Percentiles rank a stretch among this genome's conserved stretches.
These are phyloP conservation scores for Chaetomidium leptoderma DNA, from an alignment of 495 filamentous ascomycete genomes.

Conservation along the genomic window DNA sequence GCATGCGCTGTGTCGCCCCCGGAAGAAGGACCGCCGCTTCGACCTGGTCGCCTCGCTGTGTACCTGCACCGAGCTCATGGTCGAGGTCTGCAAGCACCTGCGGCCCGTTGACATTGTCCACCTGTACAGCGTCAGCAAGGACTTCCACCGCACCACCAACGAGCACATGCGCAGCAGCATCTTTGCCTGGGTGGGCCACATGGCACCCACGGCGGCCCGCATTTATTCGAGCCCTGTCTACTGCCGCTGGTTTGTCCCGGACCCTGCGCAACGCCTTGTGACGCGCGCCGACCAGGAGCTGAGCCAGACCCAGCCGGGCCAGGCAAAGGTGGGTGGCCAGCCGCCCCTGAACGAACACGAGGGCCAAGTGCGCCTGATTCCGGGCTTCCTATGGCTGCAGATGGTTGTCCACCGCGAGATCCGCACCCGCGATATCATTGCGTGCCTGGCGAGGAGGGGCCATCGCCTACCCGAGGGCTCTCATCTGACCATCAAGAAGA, in stretches of 20 bases:
- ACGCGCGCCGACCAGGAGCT: constrained; percentile 20
- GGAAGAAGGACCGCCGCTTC: constrained; percentile 29
- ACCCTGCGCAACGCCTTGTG: constrained; percentile 39
- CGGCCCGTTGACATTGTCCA: constrained; percentile 46
- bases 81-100: constrained; percentile 50
- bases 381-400: constrained; percentile 31
- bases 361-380: constrained; percentile 22
- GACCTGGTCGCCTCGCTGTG: constrained; percentile 51
- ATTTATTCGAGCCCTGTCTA: constrained; percentile 54
- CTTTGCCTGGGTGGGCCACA: constrained; percentile 22
- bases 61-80: constrained; percentile 44
- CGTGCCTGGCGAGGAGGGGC: constrained; percentile 46
- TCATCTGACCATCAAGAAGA: constrained; percentile 48
- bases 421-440: constrained; percentile 49
- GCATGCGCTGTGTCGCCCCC: not conserved
- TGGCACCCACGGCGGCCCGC: constrained; percentile 42
- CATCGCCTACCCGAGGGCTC: constrained; percentile 47
- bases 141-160: constrained; percentile 53
- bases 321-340: not conserved
- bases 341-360: constrained; percentile 8
- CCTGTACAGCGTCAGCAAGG: constrained; percentile 54
- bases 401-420: constrained; percentile 30
- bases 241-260: constrained; percentile 38
- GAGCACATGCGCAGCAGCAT: constrained; percentile 39
- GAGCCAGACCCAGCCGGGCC: constrained; percentile 12